Evolutionary conservation across 2,329 filamentous ascomycete species (phyloP), one percentile per base, ranked within the genome.

Genomic region (Aspergillus transmontanensis): DNA sequence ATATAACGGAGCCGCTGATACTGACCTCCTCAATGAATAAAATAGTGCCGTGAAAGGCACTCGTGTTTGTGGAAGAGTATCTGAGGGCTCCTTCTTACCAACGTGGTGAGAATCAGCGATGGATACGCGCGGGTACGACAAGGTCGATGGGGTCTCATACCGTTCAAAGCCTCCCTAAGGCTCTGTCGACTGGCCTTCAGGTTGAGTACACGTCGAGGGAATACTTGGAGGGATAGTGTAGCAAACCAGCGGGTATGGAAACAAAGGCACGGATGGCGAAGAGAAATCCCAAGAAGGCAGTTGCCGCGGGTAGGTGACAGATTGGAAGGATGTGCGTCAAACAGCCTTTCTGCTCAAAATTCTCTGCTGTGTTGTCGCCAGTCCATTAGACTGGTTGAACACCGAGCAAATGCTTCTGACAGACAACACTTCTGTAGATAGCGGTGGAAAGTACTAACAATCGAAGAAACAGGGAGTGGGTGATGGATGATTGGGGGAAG

Each of bases 81-180:
- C 21, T 28, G 34, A 45, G 50, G 48, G 48, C 34, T 26, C 50
- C 36, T 53, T 48, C 30, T 53, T 28, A 26, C 50, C 10, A 32
- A 11, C 26, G 30, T 7, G 34, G 36, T 59, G 26, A 51, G 43
- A 41, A 19, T 59, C 23, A 59, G 36, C 30, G 32, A 30, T 11
- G 41, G 36, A 32, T 30, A 51, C 4, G 10, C 48, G 34, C 7
- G 39, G 6, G 51, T 39, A 9, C 48, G 6, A 34, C 14, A 6
- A 21, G 6, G 12, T 41, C 5, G n/a, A n/a, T 23, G 48, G 32
- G 34, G 36, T 16, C n/a, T 36, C 60, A 41, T 57, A 63, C 61
- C 61, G 46, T 63, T 19, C 12, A 28, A 48, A 63, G 50, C 53
- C 57, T 55, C n/a, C 14, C 19, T 16, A 45, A 57, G 57, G 53